Conservation (phyloP, 2,329 filamentous ascomycete species). For the Ophiocordyceps unilateralis region DNA sequence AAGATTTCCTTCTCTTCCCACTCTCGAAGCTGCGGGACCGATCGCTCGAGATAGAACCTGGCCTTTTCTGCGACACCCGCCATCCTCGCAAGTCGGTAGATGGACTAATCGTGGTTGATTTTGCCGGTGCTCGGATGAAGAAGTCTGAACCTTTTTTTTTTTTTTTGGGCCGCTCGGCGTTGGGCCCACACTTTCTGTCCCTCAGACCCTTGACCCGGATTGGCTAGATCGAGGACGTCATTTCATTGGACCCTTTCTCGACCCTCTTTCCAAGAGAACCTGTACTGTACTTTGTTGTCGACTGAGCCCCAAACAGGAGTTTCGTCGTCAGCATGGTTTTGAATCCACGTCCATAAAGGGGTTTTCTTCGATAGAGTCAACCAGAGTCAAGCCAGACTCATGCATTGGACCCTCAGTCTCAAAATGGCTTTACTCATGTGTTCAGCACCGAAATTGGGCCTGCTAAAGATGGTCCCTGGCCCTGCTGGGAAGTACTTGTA, state of each 20-base stretch:
- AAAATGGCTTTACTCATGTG: too few relatives aligned
- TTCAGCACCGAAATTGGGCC: too few relatives aligned
- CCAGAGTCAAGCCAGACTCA: neutral
- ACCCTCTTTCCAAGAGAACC: too few relatives aligned
- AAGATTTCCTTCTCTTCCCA: conserved; percentile 90
- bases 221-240: neutral
- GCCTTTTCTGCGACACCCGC: conserved; percentile 81
- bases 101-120: neutral
- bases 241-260: neutral
- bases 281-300: neutral
- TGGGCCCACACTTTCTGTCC: neutral
- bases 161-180: too few relatives aligned
- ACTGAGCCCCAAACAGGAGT: neutral
- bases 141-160: too few relatives aligned
- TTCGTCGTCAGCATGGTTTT: neutral
- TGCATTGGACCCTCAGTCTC: too few relatives aligned
- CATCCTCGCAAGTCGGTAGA: too few relatives aligned
- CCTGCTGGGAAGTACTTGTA: too few relatives aligned
- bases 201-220: neutral
- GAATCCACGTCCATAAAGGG: neutral
- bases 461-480: too few relatives aligned
- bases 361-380: neutral
- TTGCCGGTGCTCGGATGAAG: too few relatives aligned
- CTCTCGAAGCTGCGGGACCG: conserved; percentile 80
- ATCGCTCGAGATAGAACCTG: conserved; percentile 83